A percentile compares a stretch with the other conserved stretches of the same genome.
Conservation (phyloP, 495 filamentous ascomycete genomes). For the Clavariopsis aquatica region DNA sequence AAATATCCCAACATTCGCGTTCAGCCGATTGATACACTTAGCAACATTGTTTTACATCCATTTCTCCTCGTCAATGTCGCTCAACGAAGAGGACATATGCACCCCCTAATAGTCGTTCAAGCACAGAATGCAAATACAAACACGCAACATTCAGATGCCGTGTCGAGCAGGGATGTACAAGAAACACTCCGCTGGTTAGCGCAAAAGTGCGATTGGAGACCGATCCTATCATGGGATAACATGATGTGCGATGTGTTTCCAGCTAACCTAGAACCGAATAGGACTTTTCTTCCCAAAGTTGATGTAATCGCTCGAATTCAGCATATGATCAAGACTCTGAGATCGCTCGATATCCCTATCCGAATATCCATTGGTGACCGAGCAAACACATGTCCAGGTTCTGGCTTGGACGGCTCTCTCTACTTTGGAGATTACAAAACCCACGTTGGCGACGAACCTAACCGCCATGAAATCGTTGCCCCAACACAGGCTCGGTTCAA, state of each 20-base stretch:
- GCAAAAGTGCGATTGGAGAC: conserved; percentile 27
- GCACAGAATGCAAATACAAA: background rate
- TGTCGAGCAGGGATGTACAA: conserved; percentile 22
- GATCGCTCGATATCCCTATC: conserved; percentile 27
- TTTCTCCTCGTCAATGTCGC: conserved; percentile 34
- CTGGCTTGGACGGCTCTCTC: conserved; percentile 26
- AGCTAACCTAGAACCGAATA: conserved; percentile 25
- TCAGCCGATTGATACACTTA: conserved; percentile 17
- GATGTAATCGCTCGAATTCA: conserved; percentile 26
- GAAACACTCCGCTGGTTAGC: conserved; percentile 28
- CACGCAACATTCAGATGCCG: conserved; percentile 10
- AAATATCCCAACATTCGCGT: conserved; percentile 24
- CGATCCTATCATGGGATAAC: conserved; percentile 28
- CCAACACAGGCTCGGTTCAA: conserved; percentile 33
- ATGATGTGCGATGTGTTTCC: conserved; percentile 37
- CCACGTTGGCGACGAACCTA: conserved; percentile 20
- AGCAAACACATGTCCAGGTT: conserved; percentile 15
- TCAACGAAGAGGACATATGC: conserved; percentile 1
- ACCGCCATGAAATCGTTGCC: conserved; percentile 20
- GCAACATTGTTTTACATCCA: conserved; percentile 27
- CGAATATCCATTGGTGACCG: conserved; percentile 31
- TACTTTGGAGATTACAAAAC: conserved; percentile 34
- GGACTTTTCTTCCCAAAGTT: conserved; percentile 21
- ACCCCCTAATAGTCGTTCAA: background rate
- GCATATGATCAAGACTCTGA: conserved; percentile 17